Base-by-base conservation (phyloP, 2,329 filamentous ascomycete species). In the Fonsecaea erecta region DNA sequence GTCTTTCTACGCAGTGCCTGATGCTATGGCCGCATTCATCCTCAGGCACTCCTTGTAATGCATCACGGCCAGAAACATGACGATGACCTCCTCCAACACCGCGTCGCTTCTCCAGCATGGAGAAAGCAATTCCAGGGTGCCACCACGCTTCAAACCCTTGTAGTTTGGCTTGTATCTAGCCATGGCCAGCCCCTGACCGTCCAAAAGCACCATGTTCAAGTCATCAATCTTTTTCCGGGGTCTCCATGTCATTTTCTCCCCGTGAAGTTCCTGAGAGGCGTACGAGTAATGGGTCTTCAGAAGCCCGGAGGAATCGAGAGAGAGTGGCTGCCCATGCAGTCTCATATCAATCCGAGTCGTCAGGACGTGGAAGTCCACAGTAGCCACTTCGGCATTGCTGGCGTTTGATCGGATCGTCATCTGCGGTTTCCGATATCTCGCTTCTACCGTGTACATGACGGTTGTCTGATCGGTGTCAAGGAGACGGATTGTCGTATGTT, bases 101-200 rank as follows among this genome's bases (percentile, higher is more conserved):
- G 8, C 51, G 1, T 55, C 59, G 4, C 32, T 62, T 12, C n/a
- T 54, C 51, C 24, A 46, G n/a, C 51, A 62, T 12, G 52, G 40
- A 2, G 51, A n/a, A 16, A 62, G 24, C 59, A 62, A 9, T 52
- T 62, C 59, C 59, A 62, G 5, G n/a, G 21, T 34, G 16, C 59
- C 59, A 6, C 59, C 59, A 2, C 59, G 59, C 52, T 34, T 62
- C 11, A 3, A 4, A 8, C 59, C 52, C 59, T 37, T 54, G 18
- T 62, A 62, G 28, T 62, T 35, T 16, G 59, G 59, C 59, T 55
- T 48, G 51, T 43, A 62, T 40, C 59, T 55, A n/a, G 59, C 59
- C 16, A 62, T 55, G n/a, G 51, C 59, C 7, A 55, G 4, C 11
- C 59, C 59, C 16, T 40, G 28, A 12, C 30, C 52, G 7, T 62